These are phyloP conservation scores for Lactifluus echinatus DNA, from an alignment of 768 basidiomycete species.

Conservation along the genomic window DNA sequence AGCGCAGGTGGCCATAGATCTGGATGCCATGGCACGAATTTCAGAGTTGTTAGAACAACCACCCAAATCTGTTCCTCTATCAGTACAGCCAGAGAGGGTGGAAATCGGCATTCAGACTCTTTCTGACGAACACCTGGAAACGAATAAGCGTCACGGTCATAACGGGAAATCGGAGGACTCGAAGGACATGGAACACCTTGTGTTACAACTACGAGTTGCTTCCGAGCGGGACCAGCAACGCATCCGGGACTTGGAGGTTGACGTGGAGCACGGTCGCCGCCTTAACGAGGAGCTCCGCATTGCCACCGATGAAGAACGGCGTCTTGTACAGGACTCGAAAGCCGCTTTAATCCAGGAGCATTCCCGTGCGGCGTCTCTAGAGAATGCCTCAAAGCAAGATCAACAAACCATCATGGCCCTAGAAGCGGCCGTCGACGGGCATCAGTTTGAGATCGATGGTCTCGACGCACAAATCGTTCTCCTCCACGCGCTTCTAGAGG, in stretches of 20 bases:
- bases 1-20: conserved; percentile 1
- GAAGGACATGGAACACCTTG: neutral
- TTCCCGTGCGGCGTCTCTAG: conserved; percentile 4
- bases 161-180: neutral
- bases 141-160: neutral
- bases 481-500: conserved; percentile 12
- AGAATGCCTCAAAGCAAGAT: conserved; percentile 5
- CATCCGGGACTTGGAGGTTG: conserved; percentile 10
- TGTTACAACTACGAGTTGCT: neutral
- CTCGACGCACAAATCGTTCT: conserved; percentile 11
- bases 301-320: neutral
- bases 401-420: conserved; percentile 1
- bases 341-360: neutral
- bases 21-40: conserved; percentile 1
- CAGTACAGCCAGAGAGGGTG: neutral
- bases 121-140: neutral
- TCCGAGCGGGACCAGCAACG: conserved; percentile 4
- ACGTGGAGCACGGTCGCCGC: conserved; percentile 1
- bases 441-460: conserved; percentile 2
- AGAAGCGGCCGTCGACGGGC: neutral
- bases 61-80: neutral
- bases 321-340: neutral
- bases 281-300: conserved; percentile 5
- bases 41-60: neutral
- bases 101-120: conserved; percentile 8